Evolutionary conservation across 192 early-diverging fungal genomes (phyloP), one percentile per base, ranked within the genome.

Genomic region (Backusella luteola): DNA sequence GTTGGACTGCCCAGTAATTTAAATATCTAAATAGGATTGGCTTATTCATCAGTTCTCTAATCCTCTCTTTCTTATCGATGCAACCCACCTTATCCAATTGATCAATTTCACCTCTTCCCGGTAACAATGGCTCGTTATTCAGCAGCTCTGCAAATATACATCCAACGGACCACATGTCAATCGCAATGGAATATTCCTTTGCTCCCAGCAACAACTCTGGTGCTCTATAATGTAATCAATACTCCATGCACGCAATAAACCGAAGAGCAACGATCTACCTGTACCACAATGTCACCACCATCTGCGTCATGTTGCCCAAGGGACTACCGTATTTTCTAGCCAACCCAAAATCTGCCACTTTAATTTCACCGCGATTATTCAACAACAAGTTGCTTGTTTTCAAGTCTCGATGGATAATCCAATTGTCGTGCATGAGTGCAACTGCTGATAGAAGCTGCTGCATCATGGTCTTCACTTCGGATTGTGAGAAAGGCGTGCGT

Each of bases 61-160:
- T 4, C 19, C 0, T 14, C 0, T 23, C 3, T 41, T 36, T 15
- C 1, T 35, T 34, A 14, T n/a, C 1, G n/a, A 11, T 29, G 9
- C 56, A 35, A 11, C 21, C 11, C 78, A 92, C 90, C 79, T 90
- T 88, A 44, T 87, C 85, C 11, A 95, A 76, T 83, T 96, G 94
- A 76, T 92, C 93, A 66, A 94, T 90, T 74, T 94, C 96, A 59
- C 91, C 92, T 67, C 84, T 79, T 67, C 95, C 98, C 44, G 90
- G 91, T 17, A 96, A 77, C 42, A 98, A 76, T 15, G 98, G 96
- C 75, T 93, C 88, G 46, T 93, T 93, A 68, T 93, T 91, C 14
- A 96, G 85, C 52, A 99, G 79, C 80, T 99, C 98, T 19, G 89
- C 98, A 89, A 99, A 97, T 34, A 99, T 99, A 78, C 98, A 99